Conservation (phyloP, 805 yeast species). For the Hanseniaspora pseudoguilliermondii region DNA sequence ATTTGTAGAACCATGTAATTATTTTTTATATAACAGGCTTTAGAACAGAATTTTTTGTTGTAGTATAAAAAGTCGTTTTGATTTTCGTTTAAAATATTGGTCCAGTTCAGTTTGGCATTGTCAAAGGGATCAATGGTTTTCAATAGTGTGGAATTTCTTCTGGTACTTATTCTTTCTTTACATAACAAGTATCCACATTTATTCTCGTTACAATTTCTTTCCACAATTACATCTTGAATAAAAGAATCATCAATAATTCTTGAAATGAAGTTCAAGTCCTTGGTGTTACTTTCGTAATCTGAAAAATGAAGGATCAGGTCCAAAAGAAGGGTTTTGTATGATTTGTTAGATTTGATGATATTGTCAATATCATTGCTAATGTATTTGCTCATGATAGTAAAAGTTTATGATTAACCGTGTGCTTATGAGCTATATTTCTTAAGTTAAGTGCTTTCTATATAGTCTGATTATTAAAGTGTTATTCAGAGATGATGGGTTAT, state of each 20-base stretch:
- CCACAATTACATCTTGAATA: conserved; percentile 6
- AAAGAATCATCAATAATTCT: conserved; percentile 5
- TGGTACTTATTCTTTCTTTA: neutral
- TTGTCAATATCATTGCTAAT: neutral
- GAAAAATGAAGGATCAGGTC: conserved; percentile 3
- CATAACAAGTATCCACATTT: conserved; percentile 11
- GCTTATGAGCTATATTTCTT: neutral
- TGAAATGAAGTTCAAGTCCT: conserved; percentile 7
- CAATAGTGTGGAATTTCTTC: conserved; percentile 5
- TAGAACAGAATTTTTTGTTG: conserved; percentile 10
- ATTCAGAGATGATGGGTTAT: no score
- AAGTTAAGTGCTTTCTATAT: no score
- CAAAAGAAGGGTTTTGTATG: conserved; percentile 5
- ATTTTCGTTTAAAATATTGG: conserved; percentile 6
- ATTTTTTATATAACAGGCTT: conserved; percentile 8
- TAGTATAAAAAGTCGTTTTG: conserved; percentile 11
- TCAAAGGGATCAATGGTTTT: conserved; percentile 11
- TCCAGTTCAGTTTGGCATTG: conserved; percentile 10
- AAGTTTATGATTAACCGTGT: neutral
- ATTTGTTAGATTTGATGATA: neutral
- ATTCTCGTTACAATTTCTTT: conserved; percentile 10
- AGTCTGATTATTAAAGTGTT: no score
- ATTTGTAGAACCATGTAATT: conserved; percentile 11
- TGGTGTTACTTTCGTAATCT: neutral
- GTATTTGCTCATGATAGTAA: neutral